Conservation (phyloP, 768 basidiomycete species). For the Pholiota molesta region DNA sequence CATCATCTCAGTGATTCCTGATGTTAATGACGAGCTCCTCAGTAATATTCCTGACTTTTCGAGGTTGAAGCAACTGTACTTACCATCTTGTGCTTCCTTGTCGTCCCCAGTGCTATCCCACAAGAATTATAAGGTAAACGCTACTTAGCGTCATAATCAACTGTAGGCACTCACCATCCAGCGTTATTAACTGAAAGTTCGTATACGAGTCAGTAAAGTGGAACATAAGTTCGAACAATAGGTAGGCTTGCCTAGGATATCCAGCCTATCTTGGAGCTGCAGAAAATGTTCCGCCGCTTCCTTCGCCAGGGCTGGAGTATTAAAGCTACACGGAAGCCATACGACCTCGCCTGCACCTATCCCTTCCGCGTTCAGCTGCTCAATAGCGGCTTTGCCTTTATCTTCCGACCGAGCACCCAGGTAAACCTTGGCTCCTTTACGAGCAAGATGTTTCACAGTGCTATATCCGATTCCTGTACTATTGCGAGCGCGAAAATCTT, state of each 20-base stretch:
- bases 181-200: slow-evolving; percentile 5
- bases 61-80: not conserved
- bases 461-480: slow-evolving; percentile 5
- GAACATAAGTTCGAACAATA: not conserved
- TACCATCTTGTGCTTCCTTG: not conserved
- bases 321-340: slow-evolving; percentile 1
- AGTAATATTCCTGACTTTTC: no score
- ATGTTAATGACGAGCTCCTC: not conserved
- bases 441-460: slow-evolving; percentile 4
- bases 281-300: not conserved
- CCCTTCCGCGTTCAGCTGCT: not conserved
- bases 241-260: not conserved
- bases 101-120: not conserved
- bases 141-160: not conserved
- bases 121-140: not conserved
- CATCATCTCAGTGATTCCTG: slow-evolving; percentile 1
- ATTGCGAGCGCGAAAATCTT: no score
- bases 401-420: not conserved
- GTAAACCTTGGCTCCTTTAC: slow-evolving; percentile 4
- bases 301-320: not conserved
- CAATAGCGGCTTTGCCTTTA: not conserved
- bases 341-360: not conserved
- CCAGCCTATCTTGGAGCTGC: not conserved
- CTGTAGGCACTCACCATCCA: not conserved
- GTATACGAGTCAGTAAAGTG: not conserved